Evolutionary conservation across 805 yeast species (phyloP).

Genomic region (Lipomyces spencermartinsiae): DNA sequence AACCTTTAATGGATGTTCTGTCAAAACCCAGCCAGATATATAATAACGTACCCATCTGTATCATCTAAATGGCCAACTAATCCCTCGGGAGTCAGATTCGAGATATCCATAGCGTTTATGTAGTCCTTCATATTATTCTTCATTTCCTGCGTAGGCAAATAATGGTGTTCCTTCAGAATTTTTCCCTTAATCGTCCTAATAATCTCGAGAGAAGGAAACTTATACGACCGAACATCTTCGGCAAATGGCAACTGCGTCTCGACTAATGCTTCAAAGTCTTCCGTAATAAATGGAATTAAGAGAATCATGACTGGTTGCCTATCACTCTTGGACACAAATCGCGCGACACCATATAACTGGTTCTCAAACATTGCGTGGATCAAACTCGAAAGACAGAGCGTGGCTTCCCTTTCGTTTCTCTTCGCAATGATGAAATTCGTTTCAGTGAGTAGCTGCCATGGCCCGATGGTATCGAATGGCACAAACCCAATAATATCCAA

Average conservation of each 20-base stretch:
- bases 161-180: slow-evolving; percentile 41
- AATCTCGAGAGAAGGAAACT: slow-evolving; percentile 56
- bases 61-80: slow-evolving; percentile 32
- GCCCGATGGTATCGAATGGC: slow-evolving; percentile 44
- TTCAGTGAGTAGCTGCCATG: slow-evolving; percentile 66
- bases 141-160: slow-evolving; percentile 51
- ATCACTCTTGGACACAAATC: slow-evolving; percentile 61
- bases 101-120: slow-evolving; percentile 55
- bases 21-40: not conserved
- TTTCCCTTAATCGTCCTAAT: slow-evolving; percentile 48
- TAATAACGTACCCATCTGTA: slow-evolving; percentile 39
- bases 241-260: slow-evolving; percentile 70
- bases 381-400: slow-evolving; percentile 53
- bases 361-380: slow-evolving; percentile 59
- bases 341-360: slow-evolving; percentile 61
- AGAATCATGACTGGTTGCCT: slow-evolving; percentile 53
- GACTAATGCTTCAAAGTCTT: slow-evolving; percentile 42
- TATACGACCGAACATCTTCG: slow-evolving; percentile 64
- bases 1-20: slow-evolving; percentile 23
- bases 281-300: slow-evolving; percentile 28
- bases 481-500: slow-evolving; percentile 71
- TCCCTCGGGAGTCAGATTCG: slow-evolving; percentile 33
- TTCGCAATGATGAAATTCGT: slow-evolving; percentile 60
- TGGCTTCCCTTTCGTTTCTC: slow-evolving; percentile 49
- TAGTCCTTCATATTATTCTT: slow-evolving; percentile 52